A percentile compares a stretch with the other conserved stretches of the same genome.
Evolutionary conservation across 495 filamentous ascomycete genomes (phyloP).

Genomic region (Letharia columbiana): DNA sequence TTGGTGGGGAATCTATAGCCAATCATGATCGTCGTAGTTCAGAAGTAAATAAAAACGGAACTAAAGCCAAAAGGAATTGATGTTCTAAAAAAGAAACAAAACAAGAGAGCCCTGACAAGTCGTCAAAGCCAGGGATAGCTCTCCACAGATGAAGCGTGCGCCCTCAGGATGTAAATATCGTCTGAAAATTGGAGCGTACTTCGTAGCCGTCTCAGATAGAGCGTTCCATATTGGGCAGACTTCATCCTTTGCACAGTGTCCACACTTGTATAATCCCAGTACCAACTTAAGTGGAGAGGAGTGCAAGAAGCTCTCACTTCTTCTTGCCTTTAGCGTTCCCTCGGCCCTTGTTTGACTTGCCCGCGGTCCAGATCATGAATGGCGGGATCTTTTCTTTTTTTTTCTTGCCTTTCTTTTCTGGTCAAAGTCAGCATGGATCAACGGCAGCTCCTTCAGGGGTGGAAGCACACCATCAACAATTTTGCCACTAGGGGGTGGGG

Average conservation of each 20-base stretch:
- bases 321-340: conserved; percentile 17
- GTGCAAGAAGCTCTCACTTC: conserved; percentile 10
- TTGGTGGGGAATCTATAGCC: not conserved
- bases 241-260: not conserved
- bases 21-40: not conserved
- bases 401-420: conserved; percentile 20
- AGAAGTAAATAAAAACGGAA: not conserved
- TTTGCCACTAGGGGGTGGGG: conserved; percentile 23
- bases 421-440: conserved; percentile 5
- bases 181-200: not conserved
- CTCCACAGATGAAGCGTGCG: not conserved
- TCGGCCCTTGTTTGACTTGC: conserved; percentile 19
- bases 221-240: not conserved
- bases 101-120: not conserved
- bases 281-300: no score
- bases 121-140: not conserved
- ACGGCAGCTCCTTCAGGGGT: not conserved
- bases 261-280: not conserved
- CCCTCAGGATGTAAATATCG: not conserved
- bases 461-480: conserved; percentile 17
- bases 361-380: conserved; percentile 21
- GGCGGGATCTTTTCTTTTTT: conserved; percentile 6
- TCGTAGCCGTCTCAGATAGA: not conserved
- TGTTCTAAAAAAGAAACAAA: not conserved
- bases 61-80: not conserved